Evolutionary conservation across 2,329 filamentous ascomycete genomes (phyloP).

Genomic region (Colletotrichum cordylinicola): DNA sequence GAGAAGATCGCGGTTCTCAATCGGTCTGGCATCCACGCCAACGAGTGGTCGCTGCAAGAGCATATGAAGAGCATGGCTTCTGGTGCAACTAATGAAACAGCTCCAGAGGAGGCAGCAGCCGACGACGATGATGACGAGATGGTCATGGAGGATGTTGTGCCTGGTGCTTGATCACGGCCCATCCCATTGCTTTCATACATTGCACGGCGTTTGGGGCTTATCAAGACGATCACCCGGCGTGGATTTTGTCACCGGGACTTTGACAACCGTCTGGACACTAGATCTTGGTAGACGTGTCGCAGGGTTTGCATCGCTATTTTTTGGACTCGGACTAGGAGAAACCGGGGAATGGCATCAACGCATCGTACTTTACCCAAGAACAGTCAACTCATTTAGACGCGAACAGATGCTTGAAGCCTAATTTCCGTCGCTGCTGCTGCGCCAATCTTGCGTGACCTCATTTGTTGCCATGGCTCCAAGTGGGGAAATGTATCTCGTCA

Average conservation of each 20-base stretch:
- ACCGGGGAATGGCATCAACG: not conserved
- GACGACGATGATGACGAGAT: constrained; percentile 71
- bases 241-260: not conserved
- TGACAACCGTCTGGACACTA: constrained; percentile 7
- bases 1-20: constrained; percentile 84
- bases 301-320: not conserved
- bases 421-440: not conserved
- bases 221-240: not conserved
- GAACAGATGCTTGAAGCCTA: not conserved
- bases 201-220: constrained; percentile 13
- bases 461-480: not conserved
- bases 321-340: not conserved
- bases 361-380: not conserved
- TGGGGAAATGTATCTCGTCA: not conserved
- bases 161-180: not conserved
- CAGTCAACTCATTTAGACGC: not conserved
- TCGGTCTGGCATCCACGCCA: constrained; percentile 83
- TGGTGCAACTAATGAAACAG: constrained; percentile 31
- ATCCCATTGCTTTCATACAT: not conserved
- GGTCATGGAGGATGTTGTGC: constrained; percentile 82
- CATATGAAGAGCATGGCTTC: constrained; percentile 43
- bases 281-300: not conserved
- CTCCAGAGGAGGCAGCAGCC: constrained; percentile 58
- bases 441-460: not conserved
- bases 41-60: constrained; percentile 81